These are phyloP conservation scores for Cladosporium sp. DNA, from an alignment of 2,329 filamentous ascomycete species.

Conservation along the genomic window DNA sequence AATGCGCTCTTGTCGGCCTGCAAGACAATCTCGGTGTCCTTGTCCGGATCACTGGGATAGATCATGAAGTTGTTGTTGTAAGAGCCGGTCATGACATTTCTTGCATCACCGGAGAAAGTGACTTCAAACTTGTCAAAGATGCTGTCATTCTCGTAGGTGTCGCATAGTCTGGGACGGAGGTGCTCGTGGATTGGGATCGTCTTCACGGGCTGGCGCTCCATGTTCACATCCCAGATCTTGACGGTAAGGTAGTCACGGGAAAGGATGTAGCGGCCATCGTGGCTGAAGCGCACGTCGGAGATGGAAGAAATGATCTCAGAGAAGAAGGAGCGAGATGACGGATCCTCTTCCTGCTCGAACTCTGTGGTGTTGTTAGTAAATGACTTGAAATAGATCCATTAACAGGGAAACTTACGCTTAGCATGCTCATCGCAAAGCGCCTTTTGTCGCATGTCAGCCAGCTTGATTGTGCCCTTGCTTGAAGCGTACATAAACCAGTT, in stretches of 20 bases:
- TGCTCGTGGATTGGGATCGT: slow-evolving; percentile 99
- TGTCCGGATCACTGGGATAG: slow-evolving; percentile 91
- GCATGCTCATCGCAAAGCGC: slow-evolving; percentile 93
- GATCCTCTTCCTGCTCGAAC: slow-evolving; percentile 98
- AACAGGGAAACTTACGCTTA: slow-evolving; percentile 64
- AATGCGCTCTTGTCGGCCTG: slow-evolving; percentile 99
- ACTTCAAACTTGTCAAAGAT: slow-evolving; percentile 99
- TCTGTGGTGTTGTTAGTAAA: slow-evolving; percentile 51
- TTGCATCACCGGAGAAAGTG: slow-evolving; percentile 94
- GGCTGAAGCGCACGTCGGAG: slow-evolving; percentile 95
- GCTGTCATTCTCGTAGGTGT: slow-evolving; percentile 98
- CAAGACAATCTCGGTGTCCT: slow-evolving; percentile 94
- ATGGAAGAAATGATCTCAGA: slow-evolving; percentile 99
- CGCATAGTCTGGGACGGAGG: slow-evolving; percentile 85
- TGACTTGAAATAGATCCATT: slow-evolving; percentile 8
- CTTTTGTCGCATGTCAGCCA: slow-evolving; percentile 97
- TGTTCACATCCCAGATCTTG: slow-evolving; percentile 99
- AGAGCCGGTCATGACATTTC: slow-evolving; percentile 99
- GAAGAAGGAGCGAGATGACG: slow-evolving; percentile 95
- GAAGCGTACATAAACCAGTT: slow-evolving; percentile 99
- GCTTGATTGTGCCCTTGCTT: slow-evolving; percentile 97
- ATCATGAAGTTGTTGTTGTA: slow-evolving; percentile 99
- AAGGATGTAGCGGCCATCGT: slow-evolving; percentile 94
- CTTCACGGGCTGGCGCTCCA: slow-evolving; percentile 96
- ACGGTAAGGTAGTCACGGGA: slow-evolving; percentile 97